A percentile compares a stretch with the other conserved stretches of the same genome.
Evolutionary conservation across 2,329 filamentous ascomycete species (phyloP).

Genomic region (Epichloe typhina): DNA sequence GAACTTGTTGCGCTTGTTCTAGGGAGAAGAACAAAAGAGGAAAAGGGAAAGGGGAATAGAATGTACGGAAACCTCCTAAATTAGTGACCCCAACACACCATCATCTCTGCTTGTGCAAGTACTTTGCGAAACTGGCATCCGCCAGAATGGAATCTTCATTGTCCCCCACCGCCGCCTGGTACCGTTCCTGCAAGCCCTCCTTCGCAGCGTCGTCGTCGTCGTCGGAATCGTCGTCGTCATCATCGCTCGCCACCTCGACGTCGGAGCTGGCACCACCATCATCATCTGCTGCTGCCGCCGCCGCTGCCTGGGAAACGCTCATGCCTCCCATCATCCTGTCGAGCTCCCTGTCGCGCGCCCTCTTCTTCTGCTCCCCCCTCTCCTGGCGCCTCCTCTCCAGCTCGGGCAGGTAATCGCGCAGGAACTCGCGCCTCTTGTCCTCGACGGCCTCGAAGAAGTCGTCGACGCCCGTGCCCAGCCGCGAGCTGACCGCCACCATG

Average conservation of each 20-base stretch:
- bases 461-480: slow-evolving; percentile 81
- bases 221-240: slow-evolving; percentile 37
- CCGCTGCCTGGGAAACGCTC: slow-evolving; percentile 27
- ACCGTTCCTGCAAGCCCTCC: slow-evolving; percentile 59
- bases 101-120: slow-evolving; percentile 31
- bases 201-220: slow-evolving; percentile 47
- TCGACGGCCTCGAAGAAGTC: slow-evolving; percentile 88
- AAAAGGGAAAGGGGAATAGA: no score
- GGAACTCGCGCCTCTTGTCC: slow-evolving; percentile 78
- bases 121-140: slow-evolving; percentile 51
- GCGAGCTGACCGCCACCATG: slow-evolving; percentile 85
- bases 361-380: slow-evolving; percentile 57
- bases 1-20: no score
- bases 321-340: slow-evolving; percentile 96
- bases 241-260: slow-evolving; percentile 44
- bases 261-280: slow-evolving; percentile 25
- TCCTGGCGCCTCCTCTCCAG: slow-evolving; percentile 65
- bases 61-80: no score
- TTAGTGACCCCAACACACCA: no score
- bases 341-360: slow-evolving; percentile 64
- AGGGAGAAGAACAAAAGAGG: no score
- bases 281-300: no score
- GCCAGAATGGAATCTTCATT: slow-evolving; percentile 37
- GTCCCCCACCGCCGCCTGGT: slow-evolving; percentile 59
- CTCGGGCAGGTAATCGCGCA: slow-evolving; percentile 83